These are phyloP conservation scores for Prasinococcaceae sp. DNA, from an alignment of 139 green algal genomes.

Conservation along the genomic window DNA sequence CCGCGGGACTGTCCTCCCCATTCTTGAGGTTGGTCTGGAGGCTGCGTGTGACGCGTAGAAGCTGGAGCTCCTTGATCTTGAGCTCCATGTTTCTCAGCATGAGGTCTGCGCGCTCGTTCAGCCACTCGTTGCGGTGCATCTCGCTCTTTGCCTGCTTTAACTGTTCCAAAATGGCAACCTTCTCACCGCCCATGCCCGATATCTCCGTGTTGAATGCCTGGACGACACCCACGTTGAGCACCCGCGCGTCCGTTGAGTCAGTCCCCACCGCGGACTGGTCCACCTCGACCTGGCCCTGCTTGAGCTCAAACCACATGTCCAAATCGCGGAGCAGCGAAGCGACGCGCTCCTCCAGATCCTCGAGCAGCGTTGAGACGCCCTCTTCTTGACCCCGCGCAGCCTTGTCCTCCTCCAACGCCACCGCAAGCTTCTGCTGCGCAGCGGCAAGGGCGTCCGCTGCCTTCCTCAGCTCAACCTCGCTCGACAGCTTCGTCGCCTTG, in stretches of 20 bases:
- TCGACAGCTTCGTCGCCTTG: neutral
- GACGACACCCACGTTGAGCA: neutral
- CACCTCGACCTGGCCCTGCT: conserved; percentile 10
- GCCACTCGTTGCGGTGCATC: conserved; percentile 7
- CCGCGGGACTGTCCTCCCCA: neutral
- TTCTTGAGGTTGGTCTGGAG: conserved; percentile 2
- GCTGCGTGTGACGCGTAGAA: conserved; percentile 8
- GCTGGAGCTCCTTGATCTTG: conserved; percentile 16
- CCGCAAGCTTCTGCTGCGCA: neutral
- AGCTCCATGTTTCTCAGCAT: neutral
- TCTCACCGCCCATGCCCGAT: neutral
- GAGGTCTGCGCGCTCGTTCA: neutral
- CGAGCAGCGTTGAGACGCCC: neutral
- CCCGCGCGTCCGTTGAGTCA: neutral
- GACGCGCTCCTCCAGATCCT: neutral
- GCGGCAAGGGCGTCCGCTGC: too few relatives aligned
- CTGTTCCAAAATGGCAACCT: conserved; percentile 5
- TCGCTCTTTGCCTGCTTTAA: neutral
- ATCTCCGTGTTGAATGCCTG: neutral
- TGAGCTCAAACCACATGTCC: neutral
- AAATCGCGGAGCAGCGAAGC: neutral
- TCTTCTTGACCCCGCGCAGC: neutral
- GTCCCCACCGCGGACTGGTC: neutral
- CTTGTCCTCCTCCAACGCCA: neutral
- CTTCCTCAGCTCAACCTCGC: neutral